Percentiles rank a stretch among this genome's conserved stretches.
Evolutionary conservation across 805 yeast genomes (phyloP).

Genomic region (Cyberlindnera japonica): DNA sequence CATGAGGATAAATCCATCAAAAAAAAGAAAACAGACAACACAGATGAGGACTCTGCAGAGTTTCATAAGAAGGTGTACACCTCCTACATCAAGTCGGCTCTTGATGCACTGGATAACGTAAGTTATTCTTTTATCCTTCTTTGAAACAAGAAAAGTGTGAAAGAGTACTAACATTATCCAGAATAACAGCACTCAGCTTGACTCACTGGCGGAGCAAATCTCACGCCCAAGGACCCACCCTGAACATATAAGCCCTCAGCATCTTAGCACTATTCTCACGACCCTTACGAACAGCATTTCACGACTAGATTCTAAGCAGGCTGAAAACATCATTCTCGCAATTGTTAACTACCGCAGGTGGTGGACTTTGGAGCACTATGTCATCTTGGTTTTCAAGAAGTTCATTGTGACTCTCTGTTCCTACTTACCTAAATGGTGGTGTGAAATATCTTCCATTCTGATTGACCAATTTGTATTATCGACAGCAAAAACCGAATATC

Average conservation of each 20-base stretch:
- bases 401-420: constrained; percentile 79
- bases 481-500: constrained; percentile 36
- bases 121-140: constrained; percentile 25
- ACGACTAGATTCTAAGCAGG: constrained; percentile 47
- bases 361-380: constrained; percentile 44
- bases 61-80: constrained; percentile 36
- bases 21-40: constrained; percentile 1
- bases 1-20: background rate
- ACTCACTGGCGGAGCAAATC: constrained; percentile 57
- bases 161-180: constrained; percentile 28
- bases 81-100: constrained; percentile 58
- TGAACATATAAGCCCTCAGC: constrained; percentile 51
- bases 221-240: constrained; percentile 46
- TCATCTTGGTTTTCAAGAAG: constrained; percentile 56
- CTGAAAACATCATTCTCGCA: constrained; percentile 53
- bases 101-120: constrained; percentile 63
- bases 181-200: constrained; percentile 53
- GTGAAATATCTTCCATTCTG: constrained; percentile 70
- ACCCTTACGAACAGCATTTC: constrained; percentile 62
- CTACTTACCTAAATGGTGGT: constrained; percentile 86
- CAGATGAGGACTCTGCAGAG: constrained; percentile 6
- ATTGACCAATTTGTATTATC: constrained; percentile 53
- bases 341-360: constrained; percentile 59
- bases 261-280: constrained; percentile 53
- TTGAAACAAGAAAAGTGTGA: background rate